Base-by-base conservation (phyloP, 1,284 basidiomycete species). In the Irpex sp. region DNA sequence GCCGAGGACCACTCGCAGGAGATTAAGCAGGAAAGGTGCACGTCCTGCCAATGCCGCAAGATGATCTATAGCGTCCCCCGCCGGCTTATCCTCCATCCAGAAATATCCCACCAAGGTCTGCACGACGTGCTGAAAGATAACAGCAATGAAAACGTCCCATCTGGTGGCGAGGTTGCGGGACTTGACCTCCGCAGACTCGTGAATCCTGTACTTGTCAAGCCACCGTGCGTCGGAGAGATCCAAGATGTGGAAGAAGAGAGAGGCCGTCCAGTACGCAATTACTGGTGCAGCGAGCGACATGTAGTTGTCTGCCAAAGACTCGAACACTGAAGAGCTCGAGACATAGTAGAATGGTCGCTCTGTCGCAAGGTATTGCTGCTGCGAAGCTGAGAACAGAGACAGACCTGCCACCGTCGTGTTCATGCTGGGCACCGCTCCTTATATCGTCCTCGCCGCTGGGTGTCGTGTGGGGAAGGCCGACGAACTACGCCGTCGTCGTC, bases 161-260 rank as follows among this genome's bases (percentile, higher is more conserved):
- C 85, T 82, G 0, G 88, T 85, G 10, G 88, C 95, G 16, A 86
- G 83, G 72, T 99, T 99, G 61, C 86, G 81, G 2, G 84, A 73
- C 64, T 82, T 82, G 64, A 94, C 85, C 72, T 98, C 96, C 14
- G 79, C 81, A 0, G 91, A 90, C 59, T 95, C 91, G 74, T 99
- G 96, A 59, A 99, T 87, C 47, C 94, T 83, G 73, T 93, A 91
- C 63, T 83, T 84, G 67, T 97, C 89, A 49, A 98, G 83, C 82
- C 88, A 92, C 66, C 86, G 80, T 77, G 90, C 86, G 58, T 83
- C 80, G 21, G 85, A 85, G 19, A 78, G 76, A 76, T 99, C 96
- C 68, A 99, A 82, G 36, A 77, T 68, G 71, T 94, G 87, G 78
- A 96, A 99, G 71, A 91, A 75, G 60, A 90, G 76, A 2, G 93